Conservation (phyloP, 2,329 filamentous ascomycete species). For the Penicillium sp. region DNA sequence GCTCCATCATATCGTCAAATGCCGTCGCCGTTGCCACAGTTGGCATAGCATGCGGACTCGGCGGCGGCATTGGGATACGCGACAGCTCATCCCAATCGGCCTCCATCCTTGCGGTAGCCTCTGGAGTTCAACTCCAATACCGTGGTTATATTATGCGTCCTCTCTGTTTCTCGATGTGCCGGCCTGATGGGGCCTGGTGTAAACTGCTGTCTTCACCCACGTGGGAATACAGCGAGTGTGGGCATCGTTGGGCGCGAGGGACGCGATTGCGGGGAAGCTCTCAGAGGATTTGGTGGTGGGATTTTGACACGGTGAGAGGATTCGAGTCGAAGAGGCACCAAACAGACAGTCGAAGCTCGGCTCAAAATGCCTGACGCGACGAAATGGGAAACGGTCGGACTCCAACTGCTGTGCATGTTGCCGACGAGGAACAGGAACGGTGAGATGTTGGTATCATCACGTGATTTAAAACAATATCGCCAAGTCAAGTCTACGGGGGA, state of each 20-base stretch:
- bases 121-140: conserved; percentile 14
- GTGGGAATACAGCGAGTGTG: conserved; percentile 31
- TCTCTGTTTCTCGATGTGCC: not conserved
- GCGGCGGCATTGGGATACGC: conserved; percentile 76
- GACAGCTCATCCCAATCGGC: conserved; percentile 64
- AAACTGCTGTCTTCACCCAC: conserved; percentile 29
- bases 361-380: conserved; percentile 5
- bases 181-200: conserved; percentile 3
- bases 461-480: conserved; percentile 1
- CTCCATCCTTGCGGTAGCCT: conserved; percentile 41
- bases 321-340: not conserved
- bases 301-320: not conserved
- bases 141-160: not conserved
- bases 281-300: conserved; percentile 3
- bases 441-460: conserved; percentile 16
- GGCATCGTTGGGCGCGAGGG: conserved; percentile 34
- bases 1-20: conserved; percentile 85
- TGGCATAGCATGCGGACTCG: conserved; percentile 66
- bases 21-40: conserved; percentile 75
- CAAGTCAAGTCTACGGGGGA: not conserved
- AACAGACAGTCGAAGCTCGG: not conserved
- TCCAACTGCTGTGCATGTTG: conserved; percentile 3
- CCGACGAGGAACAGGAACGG: conserved; percentile 11
- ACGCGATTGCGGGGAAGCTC: conserved; percentile 40
- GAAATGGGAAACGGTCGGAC: conserved; percentile 6